Conservation (phyloP, 2,329 filamentous ascomycete genomes). For the Chaetomium strumarium region DNA sequence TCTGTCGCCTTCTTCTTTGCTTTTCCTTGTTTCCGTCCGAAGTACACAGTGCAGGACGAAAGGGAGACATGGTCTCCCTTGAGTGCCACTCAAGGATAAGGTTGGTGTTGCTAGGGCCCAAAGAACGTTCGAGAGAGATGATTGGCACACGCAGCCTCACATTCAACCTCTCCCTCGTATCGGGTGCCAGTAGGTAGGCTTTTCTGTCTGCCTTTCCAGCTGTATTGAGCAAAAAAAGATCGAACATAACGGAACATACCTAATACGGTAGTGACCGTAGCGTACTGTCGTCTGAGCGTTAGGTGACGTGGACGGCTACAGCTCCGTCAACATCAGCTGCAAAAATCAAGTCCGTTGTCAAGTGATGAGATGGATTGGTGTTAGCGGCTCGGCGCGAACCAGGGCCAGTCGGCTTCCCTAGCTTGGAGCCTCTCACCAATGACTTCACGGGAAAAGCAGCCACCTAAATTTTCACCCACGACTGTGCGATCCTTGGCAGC, state of each 20-base stretch:
- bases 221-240: not conserved
- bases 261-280: no score
- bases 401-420: not conserved
- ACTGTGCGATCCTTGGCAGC: no score
- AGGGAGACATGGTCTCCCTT: no score
- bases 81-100: no score
- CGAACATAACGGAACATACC: no score
- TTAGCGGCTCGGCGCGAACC: slow-evolving; percentile 3
- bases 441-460: no score
- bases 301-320: not conserved
- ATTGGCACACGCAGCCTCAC: no score
- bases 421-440: not conserved
- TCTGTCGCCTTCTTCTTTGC: slow-evolving; percentile 3
- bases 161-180: no score
- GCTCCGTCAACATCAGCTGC: not conserved
- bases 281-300: not conserved
- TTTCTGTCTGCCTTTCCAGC: not conserved
- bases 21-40: not conserved
- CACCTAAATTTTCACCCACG: no score
- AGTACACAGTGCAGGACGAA: not conserved
- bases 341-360: not conserved
- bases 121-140: no score
- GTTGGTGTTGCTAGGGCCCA: no score
- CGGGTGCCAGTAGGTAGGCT: not conserved
- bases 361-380: not conserved